A percentile compares a stretch with the other conserved stretches of the same genome.
Evolutionary conservation across 2,329 filamentous ascomycete species (phyloP).

Genomic region (Colletotrichum horii): DNA sequence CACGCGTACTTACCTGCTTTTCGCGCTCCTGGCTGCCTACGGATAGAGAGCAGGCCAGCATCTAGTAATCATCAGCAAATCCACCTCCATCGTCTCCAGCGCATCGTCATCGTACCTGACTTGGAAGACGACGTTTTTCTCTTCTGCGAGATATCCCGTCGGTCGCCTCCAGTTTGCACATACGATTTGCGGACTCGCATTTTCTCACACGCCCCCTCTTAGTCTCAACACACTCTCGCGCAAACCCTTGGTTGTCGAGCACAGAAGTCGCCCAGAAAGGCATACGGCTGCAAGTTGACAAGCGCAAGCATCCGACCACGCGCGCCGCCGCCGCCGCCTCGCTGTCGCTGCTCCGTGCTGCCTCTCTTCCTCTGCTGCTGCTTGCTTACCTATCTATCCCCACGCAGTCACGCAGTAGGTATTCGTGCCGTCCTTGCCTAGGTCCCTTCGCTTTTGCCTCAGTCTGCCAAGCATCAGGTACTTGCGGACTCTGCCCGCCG

Average conservation of each 20-base stretch:
- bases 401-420: no score
- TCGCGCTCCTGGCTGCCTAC: not conserved
- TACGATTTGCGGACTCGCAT: not conserved
- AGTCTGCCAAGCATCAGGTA: not conserved
- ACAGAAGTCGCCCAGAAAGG: not conserved
- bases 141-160: not conserved
- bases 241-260: constrained; percentile 1
- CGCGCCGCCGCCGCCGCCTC: not conserved
- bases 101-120: not conserved
- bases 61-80: no score
- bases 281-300: constrained; percentile 10
- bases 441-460: not conserved
- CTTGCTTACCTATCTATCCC: no score
- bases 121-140: not conserved
- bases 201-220: not conserved
- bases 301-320: constrained; percentile 13
- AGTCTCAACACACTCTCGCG: not conserved
- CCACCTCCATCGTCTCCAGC: not conserved
- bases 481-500: not conserved
- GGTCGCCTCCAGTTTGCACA: not conserved
- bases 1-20: not conserved
- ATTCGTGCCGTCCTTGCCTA: not conserved
- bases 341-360: not conserved
- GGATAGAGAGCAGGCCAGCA: no score
- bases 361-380: not conserved